Evolutionary conservation across 2,329 filamentous ascomycete species (phyloP), one percentile per base, ranked within the genome.

Genomic region (Penicillium sp.): DNA sequence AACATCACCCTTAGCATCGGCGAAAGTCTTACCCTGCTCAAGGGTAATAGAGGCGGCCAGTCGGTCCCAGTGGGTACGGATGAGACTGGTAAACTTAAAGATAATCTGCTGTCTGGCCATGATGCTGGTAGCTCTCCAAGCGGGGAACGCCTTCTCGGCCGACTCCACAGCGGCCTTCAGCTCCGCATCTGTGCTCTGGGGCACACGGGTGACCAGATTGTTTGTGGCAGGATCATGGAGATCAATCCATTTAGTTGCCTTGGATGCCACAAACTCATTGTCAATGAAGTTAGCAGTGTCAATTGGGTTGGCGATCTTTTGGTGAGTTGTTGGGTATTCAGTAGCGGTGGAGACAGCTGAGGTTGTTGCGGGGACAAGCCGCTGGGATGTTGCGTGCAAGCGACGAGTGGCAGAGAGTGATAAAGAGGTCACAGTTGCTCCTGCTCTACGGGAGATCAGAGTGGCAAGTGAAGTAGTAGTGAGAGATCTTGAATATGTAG

Each of bases 21-120:
- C 83, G 70, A 87, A 84, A 1, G 85, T 88, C 78, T 88, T 88
- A 64, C 85, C 85, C 73, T 88, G 85, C 75, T 88, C 85, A 22
- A 87, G 75, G 6, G 84, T 87, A 63, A 88, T 87, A 63, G 82
- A 84, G 2, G 84, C 82, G 30, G 85, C 85, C 57, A 88, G 72
- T 53, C 85, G 77, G 69, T 87, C 84, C 84, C 84, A 87, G 74
- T 88, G 79, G 62, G 84, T 78, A 45, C 84, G 78, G 67, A 88
- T 87, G 71, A 88, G 70, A 30, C 75, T 79, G 30, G 83, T 82
- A 65, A 85, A 86, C 69, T 85, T 85, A 79, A 87, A 87, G 76
- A 87, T 82, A 67, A 87, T 82, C 73, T 86, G 83, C 73, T 87
- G 85, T 53, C 78, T 76, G 59, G 77, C 72, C 55, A 87, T 80